Conservation (phyloP, 805 yeast genomes). For the Candida nitratophila region DNA sequence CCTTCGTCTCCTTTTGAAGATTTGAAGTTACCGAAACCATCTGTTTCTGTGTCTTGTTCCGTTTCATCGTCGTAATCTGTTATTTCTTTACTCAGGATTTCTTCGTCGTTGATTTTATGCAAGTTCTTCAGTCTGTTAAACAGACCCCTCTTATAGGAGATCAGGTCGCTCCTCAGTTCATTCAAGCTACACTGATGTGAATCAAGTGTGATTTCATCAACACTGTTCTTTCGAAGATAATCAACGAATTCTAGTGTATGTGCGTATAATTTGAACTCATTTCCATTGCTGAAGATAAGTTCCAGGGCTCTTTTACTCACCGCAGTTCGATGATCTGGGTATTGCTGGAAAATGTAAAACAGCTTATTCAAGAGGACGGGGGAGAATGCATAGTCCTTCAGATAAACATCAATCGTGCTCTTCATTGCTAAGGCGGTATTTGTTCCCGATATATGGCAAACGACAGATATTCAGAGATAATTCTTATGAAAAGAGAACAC, state of each 20-base stretch:
- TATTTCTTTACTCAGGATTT: background rate
- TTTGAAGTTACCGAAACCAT: background rate
- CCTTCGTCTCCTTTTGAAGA: background rate
- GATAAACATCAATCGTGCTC: constrained; percentile 6
- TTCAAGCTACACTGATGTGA: too few relatives aligned
- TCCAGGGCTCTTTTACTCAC: constrained; percentile 6
- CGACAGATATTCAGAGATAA: too few relatives aligned
- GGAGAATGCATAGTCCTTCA: constrained; percentile 7
- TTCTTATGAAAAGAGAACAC: too few relatives aligned
- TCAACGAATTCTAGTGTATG: constrained; percentile 10
- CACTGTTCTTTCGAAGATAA: background rate
- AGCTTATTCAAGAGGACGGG: constrained; percentile 16
- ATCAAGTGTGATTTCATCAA: too few relatives aligned
- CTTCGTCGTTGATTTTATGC: background rate
- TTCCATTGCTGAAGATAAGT: constrained; percentile 8
- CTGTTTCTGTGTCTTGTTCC: constrained; percentile 8
- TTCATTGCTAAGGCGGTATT: background rate
- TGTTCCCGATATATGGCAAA: too few relatives aligned
- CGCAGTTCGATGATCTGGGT: constrained; percentile 4
- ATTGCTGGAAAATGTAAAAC: constrained; percentile 9
- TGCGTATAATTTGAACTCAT: constrained; percentile 9
- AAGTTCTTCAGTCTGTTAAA: background rate
- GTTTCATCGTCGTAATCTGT: constrained; percentile 6
- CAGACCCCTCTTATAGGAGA: constrained; percentile 2
- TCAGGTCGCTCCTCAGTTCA: too few relatives aligned